Percentiles rank a stretch among this genome's conserved stretches.
Conservation (phyloP, 208 protist genomes). For the Trypanosoma avium region DNA sequence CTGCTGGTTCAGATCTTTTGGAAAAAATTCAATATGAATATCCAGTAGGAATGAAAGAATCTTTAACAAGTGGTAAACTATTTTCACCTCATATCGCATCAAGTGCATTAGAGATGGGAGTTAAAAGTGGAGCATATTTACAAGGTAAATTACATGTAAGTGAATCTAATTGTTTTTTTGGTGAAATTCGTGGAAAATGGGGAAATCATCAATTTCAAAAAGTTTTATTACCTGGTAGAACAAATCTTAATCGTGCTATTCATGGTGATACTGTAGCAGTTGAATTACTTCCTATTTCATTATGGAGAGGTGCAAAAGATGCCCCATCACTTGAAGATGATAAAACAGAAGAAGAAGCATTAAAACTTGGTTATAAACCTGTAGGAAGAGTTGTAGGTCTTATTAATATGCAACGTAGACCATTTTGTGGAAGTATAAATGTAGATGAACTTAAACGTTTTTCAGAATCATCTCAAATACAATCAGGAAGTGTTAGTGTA, state of each 20-base stretch:
- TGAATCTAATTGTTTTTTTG: slow-evolving; percentile 85
- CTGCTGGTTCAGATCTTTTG: slow-evolving; percentile 65
- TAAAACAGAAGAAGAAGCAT: slow-evolving; percentile 52
- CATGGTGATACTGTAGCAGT: slow-evolving; percentile 50
- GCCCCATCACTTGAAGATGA: slow-evolving; percentile 28
- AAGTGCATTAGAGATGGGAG: slow-evolving; percentile 48
- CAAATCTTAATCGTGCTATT: slow-evolving; percentile 89
- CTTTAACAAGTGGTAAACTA: slow-evolving; percentile 33
- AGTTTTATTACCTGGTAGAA: slow-evolving; percentile 70
- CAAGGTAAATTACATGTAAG: slow-evolving; percentile 81
- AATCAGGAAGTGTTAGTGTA: slow-evolving; percentile 65
- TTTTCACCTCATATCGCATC: slow-evolving; percentile 55
- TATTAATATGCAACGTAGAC: slow-evolving; percentile 52
- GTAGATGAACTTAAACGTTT: slow-evolving; percentile 66
- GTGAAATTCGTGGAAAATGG: slow-evolving; percentile 85
- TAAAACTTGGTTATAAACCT: slow-evolving; percentile 54
- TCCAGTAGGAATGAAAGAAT: slow-evolving; percentile 76
- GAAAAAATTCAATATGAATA: slow-evolving; percentile 81
- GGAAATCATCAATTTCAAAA: slow-evolving; percentile 72
- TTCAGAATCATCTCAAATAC: slow-evolving; percentile 8
- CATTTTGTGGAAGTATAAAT: slow-evolving; percentile 88
- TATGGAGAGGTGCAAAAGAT: slow-evolving; percentile 32
- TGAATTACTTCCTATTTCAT: slow-evolving; percentile 28
- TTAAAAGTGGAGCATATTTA: slow-evolving; percentile 59
- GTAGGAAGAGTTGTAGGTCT: slow-evolving; percentile 80